Conservation (phyloP, 306 rosid species). For the Quercus parvula region DNA sequence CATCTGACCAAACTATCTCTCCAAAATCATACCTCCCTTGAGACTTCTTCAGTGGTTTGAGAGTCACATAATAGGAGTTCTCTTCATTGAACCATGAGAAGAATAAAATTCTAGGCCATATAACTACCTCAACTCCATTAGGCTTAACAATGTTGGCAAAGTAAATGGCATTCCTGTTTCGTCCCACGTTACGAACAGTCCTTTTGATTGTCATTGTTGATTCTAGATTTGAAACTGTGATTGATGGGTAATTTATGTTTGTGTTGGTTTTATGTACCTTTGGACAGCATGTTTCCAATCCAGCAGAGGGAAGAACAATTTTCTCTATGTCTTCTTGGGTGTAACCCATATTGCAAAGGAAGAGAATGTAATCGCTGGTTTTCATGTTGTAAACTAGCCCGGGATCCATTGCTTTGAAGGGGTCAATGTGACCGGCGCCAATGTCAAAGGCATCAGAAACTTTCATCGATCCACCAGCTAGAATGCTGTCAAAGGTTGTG, state of each 20-base stretch:
- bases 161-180: constrained; percentile 27
- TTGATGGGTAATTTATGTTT: constrained; percentile 44
- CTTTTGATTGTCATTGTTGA: constrained; percentile 36
- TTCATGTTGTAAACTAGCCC: constrained; percentile 50
- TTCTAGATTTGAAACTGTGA: constrained; percentile 35
- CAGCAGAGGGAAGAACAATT: constrained; percentile 12
- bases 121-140: constrained; percentile 30
- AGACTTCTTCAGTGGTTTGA: constrained; percentile 28
- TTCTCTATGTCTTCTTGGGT: constrained; percentile 26
- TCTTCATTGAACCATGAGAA: constrained; percentile 37
- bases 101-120: constrained; percentile 43
- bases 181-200: constrained; percentile 40
- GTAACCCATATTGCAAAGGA: constrained; percentile 50
- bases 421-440: constrained; percentile 49
- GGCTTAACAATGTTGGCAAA: constrained; percentile 29
- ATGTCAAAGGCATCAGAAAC: constrained; percentile 45
- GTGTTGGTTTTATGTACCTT: constrained; percentile 1
- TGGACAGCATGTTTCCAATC: constrained; percentile 20
- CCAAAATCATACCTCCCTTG: constrained; percentile 46
- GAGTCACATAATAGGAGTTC: constrained; percentile 23
- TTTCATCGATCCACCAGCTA: constrained; percentile 40
- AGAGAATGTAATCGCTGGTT: constrained; percentile 34
- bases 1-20: constrained; percentile 46
- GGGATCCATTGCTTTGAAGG: constrained; percentile 42
- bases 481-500: constrained; percentile 26